Evolutionary conservation across 352 stramenopile species (phyloP).

Genomic region (Globisporangium heterothallicum): DNA sequence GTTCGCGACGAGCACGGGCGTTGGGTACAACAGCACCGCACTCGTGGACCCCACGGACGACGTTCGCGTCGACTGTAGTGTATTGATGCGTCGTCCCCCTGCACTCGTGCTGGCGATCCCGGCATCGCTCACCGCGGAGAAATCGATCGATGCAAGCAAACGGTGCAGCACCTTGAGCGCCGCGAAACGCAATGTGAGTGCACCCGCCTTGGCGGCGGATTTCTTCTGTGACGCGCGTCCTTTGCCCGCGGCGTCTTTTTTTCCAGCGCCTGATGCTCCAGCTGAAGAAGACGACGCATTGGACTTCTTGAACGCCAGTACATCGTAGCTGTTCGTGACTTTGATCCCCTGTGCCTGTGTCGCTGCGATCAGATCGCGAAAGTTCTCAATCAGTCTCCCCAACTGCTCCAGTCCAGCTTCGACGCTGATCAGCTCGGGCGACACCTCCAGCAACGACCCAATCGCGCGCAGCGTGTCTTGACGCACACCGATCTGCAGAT

Average conservation of each 20-base stretch:
- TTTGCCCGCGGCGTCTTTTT: constrained; percentile 10
- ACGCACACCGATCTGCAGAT: constrained; percentile 69
- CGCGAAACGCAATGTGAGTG: constrained; percentile 49
- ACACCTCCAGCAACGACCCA: constrained; percentile 50
- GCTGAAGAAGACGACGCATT: constrained; percentile 12
- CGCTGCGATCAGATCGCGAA: constrained; percentile 59
- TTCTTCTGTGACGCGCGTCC: constrained; percentile 30
- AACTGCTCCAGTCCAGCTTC: constrained; percentile 49
- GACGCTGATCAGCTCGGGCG: constrained; percentile 47
- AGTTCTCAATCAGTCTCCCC: constrained; percentile 73
- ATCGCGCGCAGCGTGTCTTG: constrained; percentile 75
- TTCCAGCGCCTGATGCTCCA: constrained; percentile 11
- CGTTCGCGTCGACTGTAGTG: constrained; percentile 5
- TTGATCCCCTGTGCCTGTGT: constrained; percentile 64
- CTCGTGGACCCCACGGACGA: constrained; percentile 21
- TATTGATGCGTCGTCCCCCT: not conserved
- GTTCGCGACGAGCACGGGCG: constrained; percentile 24
- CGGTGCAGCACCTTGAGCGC: constrained; percentile 65
- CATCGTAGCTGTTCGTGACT: constrained; percentile 76
- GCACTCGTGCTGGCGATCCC: too few relatives aligned
- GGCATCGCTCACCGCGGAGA: constrained; percentile 6
- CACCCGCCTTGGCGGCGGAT: constrained; percentile 20
- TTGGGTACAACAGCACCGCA: constrained; percentile 53
- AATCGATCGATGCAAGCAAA: constrained; percentile 47
- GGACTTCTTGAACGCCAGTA: constrained; percentile 28